A percentile compares a stretch with the other conserved stretches of the same genome.
phyloP scores from a whole-genome alignment of 1,139 yeast species.

The Geotrichum restrictum region DNA sequence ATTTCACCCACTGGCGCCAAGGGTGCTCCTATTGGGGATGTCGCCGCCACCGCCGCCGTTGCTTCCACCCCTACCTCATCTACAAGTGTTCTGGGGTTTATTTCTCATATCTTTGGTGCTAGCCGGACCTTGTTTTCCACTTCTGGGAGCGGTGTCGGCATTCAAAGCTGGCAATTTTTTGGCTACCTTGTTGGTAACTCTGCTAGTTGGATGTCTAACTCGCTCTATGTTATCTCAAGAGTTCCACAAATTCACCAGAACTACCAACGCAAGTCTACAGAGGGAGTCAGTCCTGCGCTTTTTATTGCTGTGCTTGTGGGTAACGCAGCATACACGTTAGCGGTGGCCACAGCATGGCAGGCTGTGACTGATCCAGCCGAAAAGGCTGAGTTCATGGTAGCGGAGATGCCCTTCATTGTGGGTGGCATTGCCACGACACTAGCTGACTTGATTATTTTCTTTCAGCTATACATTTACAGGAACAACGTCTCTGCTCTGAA shows the following conservation, averaged over 20 bases:
- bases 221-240: conserved; percentile 67
- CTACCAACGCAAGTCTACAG: conserved; percentile 67
- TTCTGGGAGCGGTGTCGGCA: neutral
- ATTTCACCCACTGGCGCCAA: conserved; percentile 14
- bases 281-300: conserved; percentile 74
- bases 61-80: neutral
- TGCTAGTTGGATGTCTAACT: conserved; percentile 78
- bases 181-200: conserved; percentile 46
- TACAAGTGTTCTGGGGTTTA: neutral
- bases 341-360: conserved; percentile 48
- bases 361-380: conserved; percentile 59
- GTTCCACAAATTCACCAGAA: conserved; percentile 78
- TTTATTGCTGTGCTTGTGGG: conserved; percentile 74
- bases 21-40: conserved; percentile 15
- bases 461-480: conserved; percentile 48
- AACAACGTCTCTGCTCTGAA: conserved; percentile 18
- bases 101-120: neutral
- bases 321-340: conserved; percentile 66
- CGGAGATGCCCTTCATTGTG: conserved; percentile 73
- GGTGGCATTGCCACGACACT: conserved; percentile 79
- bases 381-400: conserved; percentile 50
- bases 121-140: neutral
- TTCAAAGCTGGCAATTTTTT: conserved; percentile 11
- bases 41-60: neutral
- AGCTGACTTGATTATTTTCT: conserved; percentile 68